A percentile compares a stretch with the other conserved stretches of the same genome.
Conservation (phyloP, 441 rosid genomes). For the Adansonia gregorii region DNA sequence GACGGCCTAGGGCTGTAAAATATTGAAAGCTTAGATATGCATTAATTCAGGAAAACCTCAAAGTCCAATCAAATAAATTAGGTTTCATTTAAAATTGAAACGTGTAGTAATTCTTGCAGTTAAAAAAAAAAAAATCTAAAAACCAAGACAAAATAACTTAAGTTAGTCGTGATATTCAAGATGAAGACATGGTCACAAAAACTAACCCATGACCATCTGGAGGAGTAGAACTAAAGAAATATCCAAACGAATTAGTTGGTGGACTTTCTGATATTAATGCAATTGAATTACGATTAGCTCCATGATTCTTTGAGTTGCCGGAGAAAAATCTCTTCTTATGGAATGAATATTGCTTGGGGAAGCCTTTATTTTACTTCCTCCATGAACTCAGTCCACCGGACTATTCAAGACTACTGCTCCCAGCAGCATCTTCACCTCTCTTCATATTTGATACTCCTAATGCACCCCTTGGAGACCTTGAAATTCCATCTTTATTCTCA, state of each 20-base stretch:
- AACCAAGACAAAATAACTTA: slow-evolving; percentile 7
- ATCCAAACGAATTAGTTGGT: slow-evolving; percentile 89
- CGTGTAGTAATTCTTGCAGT: neutral
- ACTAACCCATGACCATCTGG: slow-evolving; percentile 89
- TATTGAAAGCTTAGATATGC: slow-evolving; percentile 16
- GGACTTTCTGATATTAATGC: slow-evolving; percentile 86
- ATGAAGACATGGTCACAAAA: slow-evolving; percentile 25
- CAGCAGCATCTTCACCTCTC: slow-evolving; percentile 48
- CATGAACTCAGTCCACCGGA: slow-evolving; percentile 48
- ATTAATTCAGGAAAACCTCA: slow-evolving; percentile 21
- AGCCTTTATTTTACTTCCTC: slow-evolving; percentile 68
- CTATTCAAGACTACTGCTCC: slow-evolving; percentile 57
- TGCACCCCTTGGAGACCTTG: slow-evolving; percentile 40
- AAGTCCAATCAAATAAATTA: neutral
- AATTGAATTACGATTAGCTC: slow-evolving; percentile 49
- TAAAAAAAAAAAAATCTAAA: neutral
- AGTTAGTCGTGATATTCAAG: slow-evolving; percentile 13
- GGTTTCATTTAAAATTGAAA: neutral
- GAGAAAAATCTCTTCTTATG: slow-evolving; percentile 83
- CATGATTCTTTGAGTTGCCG: slow-evolving; percentile 78
- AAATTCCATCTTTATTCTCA: slow-evolving; percentile 63
- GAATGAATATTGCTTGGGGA: slow-evolving; percentile 61
- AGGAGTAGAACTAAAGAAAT: slow-evolving; percentile 93
- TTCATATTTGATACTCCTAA: slow-evolving; percentile 49
- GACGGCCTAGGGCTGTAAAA: slow-evolving; percentile 65